Percentiles rank a stretch among this genome's conserved stretches.
Conservation (phyloP, 805 yeast genomes). For the Candida takata region DNA sequence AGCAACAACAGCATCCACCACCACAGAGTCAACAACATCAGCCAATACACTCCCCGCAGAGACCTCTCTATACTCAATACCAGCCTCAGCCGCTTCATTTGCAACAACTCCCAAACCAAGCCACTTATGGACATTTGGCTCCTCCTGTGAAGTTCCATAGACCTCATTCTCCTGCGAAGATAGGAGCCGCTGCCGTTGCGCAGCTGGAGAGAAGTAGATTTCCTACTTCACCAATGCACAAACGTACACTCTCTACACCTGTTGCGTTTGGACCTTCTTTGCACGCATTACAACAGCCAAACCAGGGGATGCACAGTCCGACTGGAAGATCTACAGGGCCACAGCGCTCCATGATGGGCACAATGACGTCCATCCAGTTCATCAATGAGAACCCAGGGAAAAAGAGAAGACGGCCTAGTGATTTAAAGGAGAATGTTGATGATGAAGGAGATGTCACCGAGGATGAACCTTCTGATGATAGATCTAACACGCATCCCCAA, state of each 20-base stretch:
- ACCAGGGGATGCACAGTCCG: too few relatives aligned
- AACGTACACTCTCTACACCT: constrained; percentile 36
- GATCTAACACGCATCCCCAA: background rate
- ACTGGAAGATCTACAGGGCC: background rate
- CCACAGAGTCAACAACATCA: constrained; percentile 3
- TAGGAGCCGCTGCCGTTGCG: constrained; percentile 70
- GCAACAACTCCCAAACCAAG: background rate
- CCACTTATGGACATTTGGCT: constrained; percentile 9
- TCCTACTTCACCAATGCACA: constrained; percentile 26
- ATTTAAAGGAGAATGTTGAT: constrained; percentile 12
- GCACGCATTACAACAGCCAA: constrained; percentile 1
- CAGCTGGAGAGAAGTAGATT: constrained; percentile 26
- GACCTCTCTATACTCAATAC: constrained; percentile 10
- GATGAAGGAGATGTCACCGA: constrained; percentile 15
- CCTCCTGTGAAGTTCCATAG: constrained; percentile 25
- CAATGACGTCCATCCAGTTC: constrained; percentile 22
- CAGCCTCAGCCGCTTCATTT: constrained; percentile 1
- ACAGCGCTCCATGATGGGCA: constrained; percentile 23
- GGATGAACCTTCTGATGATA: constrained; percentile 7
- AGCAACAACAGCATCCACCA: constrained; percentile 3
- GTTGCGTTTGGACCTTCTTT: constrained; percentile 2
- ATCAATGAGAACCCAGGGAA: constrained; percentile 24
- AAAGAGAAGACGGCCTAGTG: constrained; percentile 23
- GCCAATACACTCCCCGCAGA: constrained; percentile 6
- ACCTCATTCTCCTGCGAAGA: constrained; percentile 60